Evolutionary conservation across 495 filamentous ascomycete genomes (phyloP), one percentile per base, ranked within the genome.

Genomic region (Xylaria nigripes): DNA sequence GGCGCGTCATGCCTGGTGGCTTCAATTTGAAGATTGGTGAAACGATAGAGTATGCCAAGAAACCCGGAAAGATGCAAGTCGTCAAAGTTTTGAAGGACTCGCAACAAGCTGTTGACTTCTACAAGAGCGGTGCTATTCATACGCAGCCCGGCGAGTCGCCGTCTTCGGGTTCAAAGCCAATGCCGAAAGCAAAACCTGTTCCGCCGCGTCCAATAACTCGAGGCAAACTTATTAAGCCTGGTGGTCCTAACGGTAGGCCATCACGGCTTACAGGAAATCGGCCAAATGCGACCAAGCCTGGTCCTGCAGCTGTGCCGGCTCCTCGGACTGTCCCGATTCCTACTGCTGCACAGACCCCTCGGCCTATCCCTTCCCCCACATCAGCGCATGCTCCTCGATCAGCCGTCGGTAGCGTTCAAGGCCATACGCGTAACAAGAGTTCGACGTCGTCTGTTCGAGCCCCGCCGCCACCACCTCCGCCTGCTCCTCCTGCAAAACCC

Each of bases 1-100:
- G 81, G 65, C 79, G 75, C 40, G 81, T 76, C 34, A 83, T 89
- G 67, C 87, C 85, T 0, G 91, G 86, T 10, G 81, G 86, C 8
- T 75, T 93, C 62, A 87, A 86, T 64, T 67, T 98, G 51, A 89
- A 86, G 74, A 87, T 98, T 54, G 81, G 73, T 15, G 83, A 91
- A 27, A 78, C 78, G 1, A 91, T 99, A 64, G 89, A 96, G 65
- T 99, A 93, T 69, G 90, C 91, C 63, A 99, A 97, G 80, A 99
- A 99, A 73, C 94, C 94, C 3, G 89, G 90, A 30, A 99, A 99
- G 75, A 78, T 87, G 62, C 83, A 89, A 41, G 61, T 79, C 2
- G 84, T 99, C 58, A 97, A 97, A 76, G 86, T 84, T 2, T 63
- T 95, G 55, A 96, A 95, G 69, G 94, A 99, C 64, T 72, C 77